Conservation (phyloP, 257 asterid genomes). For the Nicotiana attenuata region DNA sequence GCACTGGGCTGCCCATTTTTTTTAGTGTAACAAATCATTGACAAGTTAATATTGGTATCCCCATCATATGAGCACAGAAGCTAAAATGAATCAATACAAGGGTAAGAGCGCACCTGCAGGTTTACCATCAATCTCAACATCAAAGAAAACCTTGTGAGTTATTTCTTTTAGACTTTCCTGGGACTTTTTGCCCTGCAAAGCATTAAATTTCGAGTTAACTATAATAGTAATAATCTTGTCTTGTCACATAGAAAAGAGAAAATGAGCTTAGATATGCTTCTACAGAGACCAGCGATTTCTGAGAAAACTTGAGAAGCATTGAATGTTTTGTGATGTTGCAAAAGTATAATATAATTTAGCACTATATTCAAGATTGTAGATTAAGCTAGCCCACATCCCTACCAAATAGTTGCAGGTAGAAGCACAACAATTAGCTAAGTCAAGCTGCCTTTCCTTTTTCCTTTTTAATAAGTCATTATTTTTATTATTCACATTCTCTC, state of each 20-base stretch:
- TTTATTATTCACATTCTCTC: too few relatives aligned
- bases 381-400: too few relatives aligned
- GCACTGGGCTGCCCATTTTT: background rate
- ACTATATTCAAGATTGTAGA: too few relatives aligned
- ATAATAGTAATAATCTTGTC: background rate
- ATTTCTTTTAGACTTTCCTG: conserved; percentile 64
- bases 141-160: conserved; percentile 75
- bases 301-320: too few relatives aligned
- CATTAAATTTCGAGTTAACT: background rate
- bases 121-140: conserved; percentile 79
- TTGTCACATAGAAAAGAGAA: background rate
- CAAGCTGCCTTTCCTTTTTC: too few relatives aligned
- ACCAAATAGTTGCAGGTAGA: too few relatives aligned
- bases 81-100: background rate
- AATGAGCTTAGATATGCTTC: too few relatives aligned
- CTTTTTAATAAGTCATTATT: too few relatives aligned
- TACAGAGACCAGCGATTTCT: too few relatives aligned
- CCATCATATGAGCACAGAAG: background rate
- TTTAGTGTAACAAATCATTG: background rate
- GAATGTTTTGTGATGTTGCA: too few relatives aligned
- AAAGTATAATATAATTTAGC: too few relatives aligned
- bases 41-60: background rate
- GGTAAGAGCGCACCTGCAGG: conserved; percentile 54
- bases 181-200: conserved; percentile 68
- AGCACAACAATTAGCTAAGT: too few relatives aligned